These are phyloP conservation scores for Penicillium manginii DNA, from an alignment of 495 filamentous ascomycete genomes.

Conservation along the genomic window DNA sequence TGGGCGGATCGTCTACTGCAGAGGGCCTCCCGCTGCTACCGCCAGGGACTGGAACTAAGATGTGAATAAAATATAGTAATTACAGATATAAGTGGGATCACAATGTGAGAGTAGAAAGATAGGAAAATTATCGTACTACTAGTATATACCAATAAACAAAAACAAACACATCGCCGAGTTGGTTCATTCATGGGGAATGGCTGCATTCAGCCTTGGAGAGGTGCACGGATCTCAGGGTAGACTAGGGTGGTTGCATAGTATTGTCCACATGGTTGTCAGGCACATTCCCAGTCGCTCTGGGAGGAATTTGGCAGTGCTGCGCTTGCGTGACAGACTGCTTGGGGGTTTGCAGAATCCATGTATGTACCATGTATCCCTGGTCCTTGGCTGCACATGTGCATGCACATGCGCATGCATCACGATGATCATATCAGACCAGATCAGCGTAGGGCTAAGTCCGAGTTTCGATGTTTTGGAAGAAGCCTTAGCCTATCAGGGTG, in stretches of 20 bases:
- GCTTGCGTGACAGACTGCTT: neutral
- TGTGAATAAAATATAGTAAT: neutral
- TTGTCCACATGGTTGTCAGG: slow-evolving; percentile 16
- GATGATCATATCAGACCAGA: too few relatives aligned
- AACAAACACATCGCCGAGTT: neutral
- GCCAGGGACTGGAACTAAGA: slow-evolving; percentile 7
- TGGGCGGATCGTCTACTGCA: slow-evolving; percentile 13
- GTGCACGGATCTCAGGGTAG: slow-evolving; percentile 5
- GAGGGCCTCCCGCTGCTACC: slow-evolving; percentile 17
- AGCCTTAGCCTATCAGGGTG: too few relatives aligned
- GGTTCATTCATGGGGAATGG: neutral
- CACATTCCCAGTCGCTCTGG: neutral
- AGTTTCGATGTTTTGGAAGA: too few relatives aligned
- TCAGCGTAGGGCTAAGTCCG: too few relatives aligned
- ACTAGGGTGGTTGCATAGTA: slow-evolving; percentile 7
- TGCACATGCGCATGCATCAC: too few relatives aligned
- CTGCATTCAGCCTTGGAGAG: slow-evolving; percentile 15
- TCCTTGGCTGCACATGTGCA: too few relatives aligned
- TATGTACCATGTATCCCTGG: neutral
- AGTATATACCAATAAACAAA: neutral
- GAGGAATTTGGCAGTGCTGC: neutral
- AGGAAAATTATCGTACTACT: neutral
- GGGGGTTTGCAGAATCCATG: neutral
- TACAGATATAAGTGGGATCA: neutral
- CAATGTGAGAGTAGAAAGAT: too few relatives aligned